Evolutionary conservation across 148 eudicot species (phyloP).

Genomic region (Beta vulgaris): DNA sequence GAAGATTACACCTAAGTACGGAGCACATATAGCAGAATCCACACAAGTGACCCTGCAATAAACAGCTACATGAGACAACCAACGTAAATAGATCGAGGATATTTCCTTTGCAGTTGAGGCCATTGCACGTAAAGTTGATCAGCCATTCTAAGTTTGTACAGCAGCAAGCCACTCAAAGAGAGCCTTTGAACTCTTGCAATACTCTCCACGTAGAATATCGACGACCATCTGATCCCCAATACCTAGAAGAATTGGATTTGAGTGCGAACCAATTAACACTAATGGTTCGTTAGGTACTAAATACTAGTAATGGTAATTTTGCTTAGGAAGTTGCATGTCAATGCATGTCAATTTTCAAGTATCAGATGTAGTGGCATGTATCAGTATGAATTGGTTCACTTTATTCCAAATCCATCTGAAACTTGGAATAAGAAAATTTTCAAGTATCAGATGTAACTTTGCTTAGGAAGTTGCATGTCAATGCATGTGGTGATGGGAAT

Average conservation of each 20-base stretch:
- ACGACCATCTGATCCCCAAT: conserved; percentile 77
- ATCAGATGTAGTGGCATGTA: too few relatives aligned
- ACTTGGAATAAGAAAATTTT: too few relatives aligned
- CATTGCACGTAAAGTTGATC: conserved; percentile 91
- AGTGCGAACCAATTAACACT: background rate
- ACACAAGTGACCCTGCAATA: background rate
- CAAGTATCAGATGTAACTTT: too few relatives aligned
- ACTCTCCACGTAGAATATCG: conserved; percentile 84
- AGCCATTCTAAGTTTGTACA: conserved; percentile 71
- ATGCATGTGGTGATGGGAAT: too few relatives aligned
- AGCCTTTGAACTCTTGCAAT: conserved; percentile 82
- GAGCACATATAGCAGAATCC: background rate
- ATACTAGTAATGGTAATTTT: too few relatives aligned
- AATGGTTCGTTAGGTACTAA: too few relatives aligned
- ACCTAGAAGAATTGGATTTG: conserved; percentile 33
- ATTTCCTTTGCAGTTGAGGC: conserved; percentile 80
- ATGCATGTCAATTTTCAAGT: too few relatives aligned
- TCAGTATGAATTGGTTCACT: too few relatives aligned
- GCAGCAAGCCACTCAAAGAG: conserved; percentile 79
- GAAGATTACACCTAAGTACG: background rate
- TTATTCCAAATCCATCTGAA: too few relatives aligned
- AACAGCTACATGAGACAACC: conserved; percentile 74
- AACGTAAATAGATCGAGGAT: conserved; percentile 70
- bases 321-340: too few relatives aligned
- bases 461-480: too few relatives aligned